These are phyloP conservation scores for Oidiodendron maius DNA, from an alignment of 495 filamentous ascomycete species.

Conservation along the genomic window DNA sequence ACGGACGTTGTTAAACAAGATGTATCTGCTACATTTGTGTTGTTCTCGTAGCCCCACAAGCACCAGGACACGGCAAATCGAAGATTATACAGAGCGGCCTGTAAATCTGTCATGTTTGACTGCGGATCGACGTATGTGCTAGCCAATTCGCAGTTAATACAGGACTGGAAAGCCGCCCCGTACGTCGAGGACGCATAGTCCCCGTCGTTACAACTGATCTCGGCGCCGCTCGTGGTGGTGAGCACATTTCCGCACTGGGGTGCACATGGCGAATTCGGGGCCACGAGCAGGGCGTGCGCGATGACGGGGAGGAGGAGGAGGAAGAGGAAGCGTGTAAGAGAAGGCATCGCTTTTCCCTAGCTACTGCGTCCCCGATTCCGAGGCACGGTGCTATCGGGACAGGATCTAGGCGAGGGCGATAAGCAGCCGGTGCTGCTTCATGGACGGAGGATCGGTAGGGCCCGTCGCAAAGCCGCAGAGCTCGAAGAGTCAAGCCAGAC, in stretches of 20 bases:
- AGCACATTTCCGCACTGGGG: constrained; percentile 21
- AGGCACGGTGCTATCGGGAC: too few relatives aligned
- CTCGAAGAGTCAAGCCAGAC: too few relatives aligned
- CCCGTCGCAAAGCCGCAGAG: too few relatives aligned
- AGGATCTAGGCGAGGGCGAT: too few relatives aligned
- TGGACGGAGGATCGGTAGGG: too few relatives aligned
- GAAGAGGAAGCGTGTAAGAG: constrained; percentile 3
- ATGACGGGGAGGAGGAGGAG: constrained; percentile 10
- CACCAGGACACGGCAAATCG: constrained; percentile 36
- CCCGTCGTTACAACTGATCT: constrained; percentile 50
- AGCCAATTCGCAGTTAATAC: constrained; percentile 52
- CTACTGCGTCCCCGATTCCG: too few relatives aligned
- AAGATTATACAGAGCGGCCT: constrained; percentile 52
- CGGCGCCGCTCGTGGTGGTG: constrained; percentile 23
- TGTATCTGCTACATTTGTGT: constrained; percentile 10
- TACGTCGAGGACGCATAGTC: constrained; percentile 34
- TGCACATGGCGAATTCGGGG: constrained; percentile 14
- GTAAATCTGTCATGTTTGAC: constrained; percentile 47
- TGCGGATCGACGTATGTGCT: constrained; percentile 42
- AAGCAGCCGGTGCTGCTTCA: too few relatives aligned
- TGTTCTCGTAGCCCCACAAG: constrained; percentile 28
- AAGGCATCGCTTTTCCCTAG: constrained; percentile 13
- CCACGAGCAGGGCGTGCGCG: constrained; percentile 6
- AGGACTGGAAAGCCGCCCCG: constrained; percentile 49
- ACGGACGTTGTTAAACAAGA: constrained; percentile 18